A percentile compares a stretch with the other conserved stretches of the same genome.
phyloP scores from a whole-genome alignment of 2,329 filamentous ascomycete species.

The Penicillium oxalicum region DNA sequence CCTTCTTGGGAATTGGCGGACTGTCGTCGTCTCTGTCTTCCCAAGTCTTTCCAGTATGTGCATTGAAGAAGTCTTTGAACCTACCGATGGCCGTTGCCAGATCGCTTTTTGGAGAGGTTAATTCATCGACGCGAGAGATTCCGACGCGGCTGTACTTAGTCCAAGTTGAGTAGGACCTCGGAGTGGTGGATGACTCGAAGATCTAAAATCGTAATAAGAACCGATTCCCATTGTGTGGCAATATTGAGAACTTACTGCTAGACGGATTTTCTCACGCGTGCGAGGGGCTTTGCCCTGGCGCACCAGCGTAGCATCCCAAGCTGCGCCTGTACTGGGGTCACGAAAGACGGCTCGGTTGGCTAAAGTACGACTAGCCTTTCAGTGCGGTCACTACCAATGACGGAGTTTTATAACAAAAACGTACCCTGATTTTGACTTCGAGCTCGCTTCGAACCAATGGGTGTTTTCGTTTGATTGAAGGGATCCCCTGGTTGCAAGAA shows the following conservation, averaged over 20 bases:
- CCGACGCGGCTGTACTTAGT: slow-evolving; percentile 42
- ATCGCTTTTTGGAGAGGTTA: slow-evolving; percentile 29
- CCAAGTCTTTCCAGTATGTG: slow-evolving; percentile 56
- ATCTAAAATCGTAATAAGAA: slow-evolving; percentile 45
- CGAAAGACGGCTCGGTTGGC: slow-evolving; percentile 60
- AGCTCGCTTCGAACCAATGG: neutral
- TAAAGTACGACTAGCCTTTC: slow-evolving; percentile 21
- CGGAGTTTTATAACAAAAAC: neutral
- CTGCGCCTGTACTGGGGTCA: slow-evolving; percentile 54
- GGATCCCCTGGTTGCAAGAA: neutral
- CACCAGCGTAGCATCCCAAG: slow-evolving; percentile 58
- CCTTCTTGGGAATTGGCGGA: slow-evolving; percentile 16
- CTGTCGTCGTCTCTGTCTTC: slow-evolving; percentile 35
- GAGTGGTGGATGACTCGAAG: slow-evolving; percentile 58
- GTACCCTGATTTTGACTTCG: neutral
- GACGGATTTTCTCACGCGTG: slow-evolving; percentile 52
- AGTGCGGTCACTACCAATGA: neutral
- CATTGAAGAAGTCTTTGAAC: slow-evolving; percentile 55
- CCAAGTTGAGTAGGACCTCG: slow-evolving; percentile 57
- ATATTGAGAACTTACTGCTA: slow-evolving; percentile 48
- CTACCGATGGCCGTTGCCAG: slow-evolving; percentile 40
- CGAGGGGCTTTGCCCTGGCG: slow-evolving; percentile 46
- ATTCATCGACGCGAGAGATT: slow-evolving; percentile 25
- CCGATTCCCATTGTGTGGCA: neutral
- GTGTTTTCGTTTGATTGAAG: neutral